phyloP scores from a whole-genome alignment of 2,329 filamentous ascomycete genomes.

The Macrophomina tecta region DNA sequence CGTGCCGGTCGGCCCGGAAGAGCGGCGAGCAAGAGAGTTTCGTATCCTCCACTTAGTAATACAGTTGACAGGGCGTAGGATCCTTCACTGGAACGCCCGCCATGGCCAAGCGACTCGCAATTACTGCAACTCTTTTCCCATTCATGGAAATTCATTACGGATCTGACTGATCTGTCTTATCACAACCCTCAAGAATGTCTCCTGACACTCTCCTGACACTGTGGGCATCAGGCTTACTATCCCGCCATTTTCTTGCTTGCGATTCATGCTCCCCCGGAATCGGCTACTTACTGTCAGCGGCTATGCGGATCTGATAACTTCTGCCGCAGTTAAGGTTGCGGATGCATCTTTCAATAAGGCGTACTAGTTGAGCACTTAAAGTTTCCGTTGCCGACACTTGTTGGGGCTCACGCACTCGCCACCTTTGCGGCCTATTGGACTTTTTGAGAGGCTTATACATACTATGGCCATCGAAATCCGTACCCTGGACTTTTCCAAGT shows the following conservation, averaged over 20 bases:
- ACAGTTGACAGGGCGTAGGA: background rate
- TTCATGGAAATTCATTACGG: background rate
- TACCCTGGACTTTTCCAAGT: constrained; percentile 4
- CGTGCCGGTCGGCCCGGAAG: background rate
- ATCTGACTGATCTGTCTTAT: background rate
- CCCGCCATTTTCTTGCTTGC: background rate
- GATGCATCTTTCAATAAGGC: background rate
- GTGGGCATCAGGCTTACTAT: background rate
- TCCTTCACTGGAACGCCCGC: background rate
- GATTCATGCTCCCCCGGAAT: background rate
- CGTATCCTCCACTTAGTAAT: background rate
- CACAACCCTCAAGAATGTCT: background rate
- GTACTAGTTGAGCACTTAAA: background rate
- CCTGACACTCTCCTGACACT: background rate
- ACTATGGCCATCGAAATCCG: constrained; percentile 4
- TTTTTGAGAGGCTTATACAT: background rate
- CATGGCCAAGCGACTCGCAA: background rate
- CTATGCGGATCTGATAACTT: background rate
- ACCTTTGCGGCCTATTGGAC: background rate
- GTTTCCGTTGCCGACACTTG: background rate
- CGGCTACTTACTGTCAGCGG: background rate
- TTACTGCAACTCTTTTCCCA: background rate
- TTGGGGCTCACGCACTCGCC: background rate
- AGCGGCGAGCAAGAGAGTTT: background rate
- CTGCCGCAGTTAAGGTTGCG: background rate